Percentiles rank a stretch among this genome's conserved stretches.
phyloP scores from a whole-genome alignment of 805 yeast genomes.

The Candida succiphila region DNA sequence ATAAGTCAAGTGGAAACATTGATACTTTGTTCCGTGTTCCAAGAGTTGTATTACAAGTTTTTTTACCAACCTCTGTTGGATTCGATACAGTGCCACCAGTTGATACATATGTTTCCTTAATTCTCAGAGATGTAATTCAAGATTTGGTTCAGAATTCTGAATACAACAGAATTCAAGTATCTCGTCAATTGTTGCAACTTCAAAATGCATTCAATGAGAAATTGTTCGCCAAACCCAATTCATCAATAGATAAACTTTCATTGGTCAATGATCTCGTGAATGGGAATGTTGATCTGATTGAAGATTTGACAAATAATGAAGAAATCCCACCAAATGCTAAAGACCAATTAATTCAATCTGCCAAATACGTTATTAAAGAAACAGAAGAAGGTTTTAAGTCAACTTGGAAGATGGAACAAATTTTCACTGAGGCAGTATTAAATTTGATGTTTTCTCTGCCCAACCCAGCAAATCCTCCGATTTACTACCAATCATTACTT shows the following conservation, averaged over 20 bases:
- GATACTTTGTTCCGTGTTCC: constrained; percentile 65
- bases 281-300: constrained; percentile 27
- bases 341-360: constrained; percentile 18
- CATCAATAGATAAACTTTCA: constrained; percentile 61
- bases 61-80: constrained; percentile 36
- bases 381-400: constrained; percentile 32
- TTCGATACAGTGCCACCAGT: constrained; percentile 60
- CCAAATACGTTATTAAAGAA: constrained; percentile 28
- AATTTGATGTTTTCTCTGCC: constrained; percentile 75
- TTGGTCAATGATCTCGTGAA: constrained; percentile 25
- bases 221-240: constrained; percentile 63
- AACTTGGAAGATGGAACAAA: constrained; percentile 88
- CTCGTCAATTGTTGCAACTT: constrained; percentile 69
- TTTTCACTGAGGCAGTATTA: constrained; percentile 74
- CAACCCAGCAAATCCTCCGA: constrained; percentile 47
- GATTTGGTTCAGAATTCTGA: constrained; percentile 76
- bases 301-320: constrained; percentile 15
- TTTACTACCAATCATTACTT: constrained; percentile 76
- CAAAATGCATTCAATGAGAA: constrained; percentile 62
- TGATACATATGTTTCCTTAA: constrained; percentile 40
- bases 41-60: constrained; percentile 52
- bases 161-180: constrained; percentile 80
- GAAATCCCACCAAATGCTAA: constrained; percentile 18
- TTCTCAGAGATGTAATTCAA: constrained; percentile 64
- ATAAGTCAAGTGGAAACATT: constrained; percentile 35